These are phyloP conservation scores for Arabidopsis lyrata DNA, from an alignment of 441 rosid species.

Conservation along the genomic window DNA sequence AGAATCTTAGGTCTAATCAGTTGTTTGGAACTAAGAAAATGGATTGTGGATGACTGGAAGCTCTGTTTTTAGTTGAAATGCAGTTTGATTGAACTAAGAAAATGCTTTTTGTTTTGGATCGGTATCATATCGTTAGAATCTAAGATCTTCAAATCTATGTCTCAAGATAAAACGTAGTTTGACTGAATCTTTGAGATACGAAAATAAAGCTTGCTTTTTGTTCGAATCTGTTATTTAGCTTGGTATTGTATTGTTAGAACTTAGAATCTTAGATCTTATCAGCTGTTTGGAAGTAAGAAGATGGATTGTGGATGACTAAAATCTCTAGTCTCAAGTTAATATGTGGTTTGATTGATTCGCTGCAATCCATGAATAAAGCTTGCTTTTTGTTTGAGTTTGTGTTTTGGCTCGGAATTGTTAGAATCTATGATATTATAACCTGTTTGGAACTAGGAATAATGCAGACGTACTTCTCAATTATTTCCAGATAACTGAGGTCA, in stretches of 20 bases:
- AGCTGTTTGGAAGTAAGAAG: background rate
- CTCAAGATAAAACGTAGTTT: background rate
- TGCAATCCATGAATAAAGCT: background rate
- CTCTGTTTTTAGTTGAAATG: background rate
- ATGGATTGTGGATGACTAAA: background rate
- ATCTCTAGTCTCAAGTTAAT: background rate
- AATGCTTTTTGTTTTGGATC: conserved; percentile 11
- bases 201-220: background rate
- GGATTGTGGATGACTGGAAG: background rate
- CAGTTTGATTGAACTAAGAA: background rate
- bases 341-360: background rate
- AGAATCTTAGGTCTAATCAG: background rate
- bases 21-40: background rate
- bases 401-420: conserved; percentile 8
- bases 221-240: background rate
- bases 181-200: background rate
- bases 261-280: background rate
- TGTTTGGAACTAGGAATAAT: conserved; percentile 10
- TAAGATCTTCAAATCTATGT: conserved; percentile 11
- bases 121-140: background rate
- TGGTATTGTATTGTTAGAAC: background rate
- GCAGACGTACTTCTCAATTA: background rate
- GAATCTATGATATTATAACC: background rate
- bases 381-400: conserved; percentile 11
- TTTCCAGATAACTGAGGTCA: conserved; percentile 74